phyloP scores from a whole-genome alignment of 768 basidiomycete genomes.

The Tubosaeta sp. region DNA sequence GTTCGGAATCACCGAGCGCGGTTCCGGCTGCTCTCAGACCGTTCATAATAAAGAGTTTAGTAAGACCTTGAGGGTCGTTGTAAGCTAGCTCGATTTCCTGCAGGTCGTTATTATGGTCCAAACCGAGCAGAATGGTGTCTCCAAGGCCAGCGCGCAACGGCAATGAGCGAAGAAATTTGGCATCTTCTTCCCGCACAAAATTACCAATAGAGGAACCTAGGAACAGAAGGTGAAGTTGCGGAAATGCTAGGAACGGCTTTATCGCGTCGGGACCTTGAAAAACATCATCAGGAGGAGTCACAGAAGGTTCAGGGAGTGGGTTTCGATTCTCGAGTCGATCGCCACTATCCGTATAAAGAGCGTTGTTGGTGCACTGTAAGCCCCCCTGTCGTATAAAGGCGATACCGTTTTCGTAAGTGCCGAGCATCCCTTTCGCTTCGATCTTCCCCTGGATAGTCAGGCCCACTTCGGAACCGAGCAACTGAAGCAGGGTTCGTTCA shows the following conservation, averaged over 20 bases:
- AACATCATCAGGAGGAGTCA: conserved; percentile 18
- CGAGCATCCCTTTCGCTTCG: conserved; percentile 78
- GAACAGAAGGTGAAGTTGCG: conserved; percentile 81
- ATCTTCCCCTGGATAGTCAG: conserved; percentile 64
- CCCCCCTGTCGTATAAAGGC: conserved; percentile 60
- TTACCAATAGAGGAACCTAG: conserved; percentile 92
- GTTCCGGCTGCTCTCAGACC: conserved; percentile 68
- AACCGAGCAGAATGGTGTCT: conserved; percentile 85
- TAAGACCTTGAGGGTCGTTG: conserved; percentile 73
- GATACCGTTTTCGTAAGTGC: conserved; percentile 87
- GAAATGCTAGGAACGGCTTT: conserved; percentile 43
- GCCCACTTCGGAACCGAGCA: conserved; percentile 63
- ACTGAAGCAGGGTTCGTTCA: conserved; percentile 67
- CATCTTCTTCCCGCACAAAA: conserved; percentile 68
- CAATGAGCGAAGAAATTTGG: conserved; percentile 69
- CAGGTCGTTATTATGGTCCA: conserved; percentile 78
- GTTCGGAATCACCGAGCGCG: conserved; percentile 57
- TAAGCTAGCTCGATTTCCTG: conserved; percentile 80
- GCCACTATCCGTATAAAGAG: background rate
- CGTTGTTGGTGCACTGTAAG: conserved; percentile 11
- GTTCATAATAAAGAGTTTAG: conserved; percentile 80
- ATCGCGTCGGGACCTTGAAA: background rate
- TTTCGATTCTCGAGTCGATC: conserved; percentile 20
- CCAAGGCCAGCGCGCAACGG: conserved; percentile 70
- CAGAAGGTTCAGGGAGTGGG: conserved; percentile 38